These are phyloP conservation scores for Ettlia oleoabundans DNA, from an alignment of 139 green algal species.

Conservation along the genomic window DNA sequence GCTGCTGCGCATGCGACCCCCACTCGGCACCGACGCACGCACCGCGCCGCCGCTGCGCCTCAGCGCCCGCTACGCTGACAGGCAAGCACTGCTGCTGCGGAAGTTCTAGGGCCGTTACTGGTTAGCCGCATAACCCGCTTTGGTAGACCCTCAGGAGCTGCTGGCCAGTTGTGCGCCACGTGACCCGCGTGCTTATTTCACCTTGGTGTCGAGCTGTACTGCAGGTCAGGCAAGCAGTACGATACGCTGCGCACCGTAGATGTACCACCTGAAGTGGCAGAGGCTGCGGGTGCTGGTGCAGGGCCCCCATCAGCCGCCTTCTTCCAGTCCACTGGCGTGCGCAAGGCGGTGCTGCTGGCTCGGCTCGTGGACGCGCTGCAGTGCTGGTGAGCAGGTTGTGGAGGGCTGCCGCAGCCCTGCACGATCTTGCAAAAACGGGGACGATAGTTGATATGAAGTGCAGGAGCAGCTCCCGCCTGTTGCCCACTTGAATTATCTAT, in stretches of 20 bases:
- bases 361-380: conserved; percentile 39
- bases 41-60: conserved; percentile 27
- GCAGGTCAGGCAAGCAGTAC: conserved; percentile 23
- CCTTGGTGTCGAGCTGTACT: background rate
- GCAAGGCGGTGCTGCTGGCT: conserved; percentile 46
- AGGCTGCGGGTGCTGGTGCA: background rate
- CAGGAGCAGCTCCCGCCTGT: too few relatives aligned
- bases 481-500: too few relatives aligned
- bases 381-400: conserved; percentile 19
- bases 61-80: conserved; percentile 16
- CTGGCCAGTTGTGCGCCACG: background rate
- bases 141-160: too few relatives aligned
- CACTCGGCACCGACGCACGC: background rate
- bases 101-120: background rate
- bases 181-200: background rate
- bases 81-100: background rate
- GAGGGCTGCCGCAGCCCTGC: background rate
- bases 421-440: too few relatives aligned
- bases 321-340: conserved; percentile 42
- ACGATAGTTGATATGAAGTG: too few relatives aligned
- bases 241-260: background rate
- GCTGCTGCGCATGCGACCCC: conserved; percentile 34
- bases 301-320: background rate
- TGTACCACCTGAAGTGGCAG: background rate
- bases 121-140: too few relatives aligned